Evolutionary conservation across 1,284 basidiomycete genomes (phyloP).

Genomic region (Ganoderma leucocontextum): DNA sequence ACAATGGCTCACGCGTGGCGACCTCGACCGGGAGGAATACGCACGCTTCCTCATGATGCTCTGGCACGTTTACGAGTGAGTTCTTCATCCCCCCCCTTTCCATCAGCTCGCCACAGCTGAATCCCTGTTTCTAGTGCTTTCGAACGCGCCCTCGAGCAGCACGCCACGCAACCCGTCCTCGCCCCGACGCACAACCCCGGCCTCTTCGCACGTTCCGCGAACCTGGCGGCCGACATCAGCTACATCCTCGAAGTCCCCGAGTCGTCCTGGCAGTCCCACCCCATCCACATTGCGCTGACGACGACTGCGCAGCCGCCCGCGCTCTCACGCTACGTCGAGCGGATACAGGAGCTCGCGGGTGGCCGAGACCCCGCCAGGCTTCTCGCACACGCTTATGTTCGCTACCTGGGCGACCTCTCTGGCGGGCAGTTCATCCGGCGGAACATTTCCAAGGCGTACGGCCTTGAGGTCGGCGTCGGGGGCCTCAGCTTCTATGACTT

Average conservation of each 20-base stretch:
- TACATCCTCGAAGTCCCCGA: conserved; percentile 66
- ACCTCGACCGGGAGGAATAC: conserved; percentile 72
- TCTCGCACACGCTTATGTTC: conserved; percentile 83
- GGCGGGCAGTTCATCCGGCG: conserved; percentile 82
- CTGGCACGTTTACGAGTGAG: conserved; percentile 83
- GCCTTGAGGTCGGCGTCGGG: conserved; percentile 54
- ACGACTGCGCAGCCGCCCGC: conserved; percentile 56
- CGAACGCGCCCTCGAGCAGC: conserved; percentile 69
- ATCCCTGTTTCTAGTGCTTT: conserved; percentile 49
- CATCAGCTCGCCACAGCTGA: background rate
- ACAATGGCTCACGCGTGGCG: conserved; percentile 65
- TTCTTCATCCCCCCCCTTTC: conserved; percentile 28
- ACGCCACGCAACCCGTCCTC: conserved; percentile 68
- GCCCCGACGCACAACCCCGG: conserved; percentile 77
- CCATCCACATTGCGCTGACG: conserved; percentile 55
- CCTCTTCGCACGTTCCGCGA: conserved; percentile 66
- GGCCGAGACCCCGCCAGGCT: conserved; percentile 61
- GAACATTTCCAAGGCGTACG: conserved; percentile 72
- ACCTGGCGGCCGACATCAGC: conserved; percentile 73
- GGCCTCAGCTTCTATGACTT: conserved; percentile 82
- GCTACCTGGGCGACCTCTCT: conserved; percentile 87
- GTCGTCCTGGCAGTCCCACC: conserved; percentile 62
- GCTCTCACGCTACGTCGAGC: conserved; percentile 61
- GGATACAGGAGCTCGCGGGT: conserved; percentile 55
- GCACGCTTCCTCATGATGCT: conserved; percentile 78